phyloP scores from a whole-genome alignment of 108 stramenopile species.

The Schizochytrium sp. region DNA sequence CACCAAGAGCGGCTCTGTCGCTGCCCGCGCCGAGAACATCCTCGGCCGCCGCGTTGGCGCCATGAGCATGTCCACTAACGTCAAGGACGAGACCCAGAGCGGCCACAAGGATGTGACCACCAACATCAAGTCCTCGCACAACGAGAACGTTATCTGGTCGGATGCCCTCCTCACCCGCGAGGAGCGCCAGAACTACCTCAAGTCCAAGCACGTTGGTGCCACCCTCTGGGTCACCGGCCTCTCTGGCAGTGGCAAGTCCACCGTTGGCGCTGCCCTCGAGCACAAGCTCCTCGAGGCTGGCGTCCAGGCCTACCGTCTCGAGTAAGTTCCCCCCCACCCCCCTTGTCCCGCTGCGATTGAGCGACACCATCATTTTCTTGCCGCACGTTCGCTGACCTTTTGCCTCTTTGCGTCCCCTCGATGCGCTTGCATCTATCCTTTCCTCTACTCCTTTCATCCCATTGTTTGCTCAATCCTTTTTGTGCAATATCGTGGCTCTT shows the following conservation, averaged over 20 bases:
- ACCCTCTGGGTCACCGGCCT: constrained; percentile 56
- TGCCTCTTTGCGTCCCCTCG: too few relatives aligned
- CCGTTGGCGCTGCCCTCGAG: constrained; percentile 48
- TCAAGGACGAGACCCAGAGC: constrained; percentile 8
- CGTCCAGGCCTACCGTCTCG: constrained; percentile 48
- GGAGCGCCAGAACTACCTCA: constrained; percentile 26
- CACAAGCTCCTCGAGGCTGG: constrained; percentile 34
- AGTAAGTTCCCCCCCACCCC: constrained; percentile 33
- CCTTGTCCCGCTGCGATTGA: too few relatives aligned
- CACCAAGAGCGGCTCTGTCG: background rate
- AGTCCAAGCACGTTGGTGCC: constrained; percentile 38
- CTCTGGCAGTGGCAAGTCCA: constrained; percentile 50
- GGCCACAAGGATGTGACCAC: constrained; percentile 21
- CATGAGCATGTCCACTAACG: background rate
- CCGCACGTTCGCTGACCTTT: too few relatives aligned
- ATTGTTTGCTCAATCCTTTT: too few relatives aligned
- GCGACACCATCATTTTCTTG: too few relatives aligned
- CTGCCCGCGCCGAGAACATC: background rate
- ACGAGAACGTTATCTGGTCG: constrained; percentile 7
- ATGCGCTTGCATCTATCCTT: too few relatives aligned
- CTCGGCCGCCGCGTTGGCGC: background rate
- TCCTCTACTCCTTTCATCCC: too few relatives aligned
- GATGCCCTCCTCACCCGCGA: background rate
- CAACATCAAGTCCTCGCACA: background rate
- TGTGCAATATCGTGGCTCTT: too few relatives aligned